Conservation (phyloP, 2,329 filamentous ascomycete species). For the Apiospora rasikravindrae region DNA sequence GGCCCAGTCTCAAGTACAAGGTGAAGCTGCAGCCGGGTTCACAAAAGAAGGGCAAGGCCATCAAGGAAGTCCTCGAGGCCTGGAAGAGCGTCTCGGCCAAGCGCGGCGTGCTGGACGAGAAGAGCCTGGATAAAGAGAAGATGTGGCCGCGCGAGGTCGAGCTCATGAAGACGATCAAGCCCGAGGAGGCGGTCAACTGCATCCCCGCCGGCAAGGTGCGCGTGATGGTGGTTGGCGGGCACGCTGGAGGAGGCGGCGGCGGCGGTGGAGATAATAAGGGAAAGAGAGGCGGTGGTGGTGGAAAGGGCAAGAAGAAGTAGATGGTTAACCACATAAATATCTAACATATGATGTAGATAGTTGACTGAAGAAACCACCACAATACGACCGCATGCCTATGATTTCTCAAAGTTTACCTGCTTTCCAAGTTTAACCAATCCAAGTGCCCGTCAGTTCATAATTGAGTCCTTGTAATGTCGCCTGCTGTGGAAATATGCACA, state of each 20-base stretch:
- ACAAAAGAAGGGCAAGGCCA: conserved; percentile 92
- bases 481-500: too few relatives aligned
- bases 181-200: conserved; percentile 80
- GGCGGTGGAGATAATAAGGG: conserved; percentile 41
- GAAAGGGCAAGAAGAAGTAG: conserved; percentile 51
- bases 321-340: background rate
- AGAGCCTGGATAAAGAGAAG: conserved; percentile 67
- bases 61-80: conserved; percentile 84
- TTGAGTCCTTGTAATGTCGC: too few relatives aligned
- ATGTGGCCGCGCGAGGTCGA: conserved; percentile 90
- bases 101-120: conserved; percentile 66
- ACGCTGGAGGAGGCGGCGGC: conserved; percentile 48
- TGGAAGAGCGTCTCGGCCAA: conserved; percentile 72
- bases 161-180: conserved; percentile 78
- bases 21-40: conserved; percentile 90
- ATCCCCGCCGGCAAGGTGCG: conserved; percentile 82
- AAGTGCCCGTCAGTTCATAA: too few relatives aligned
- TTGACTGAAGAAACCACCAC: background rate
- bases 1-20: conserved; percentile 81
- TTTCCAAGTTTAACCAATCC: too few relatives aligned
- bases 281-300: conserved; percentile 43
- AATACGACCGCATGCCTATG: background rate
- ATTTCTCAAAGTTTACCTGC: too few relatives aligned
- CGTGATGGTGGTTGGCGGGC: conserved; percentile 73
- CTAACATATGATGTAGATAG: background rate